Base-by-base conservation (phyloP, 2,329 filamentous ascomycete genomes). In the Aspergillus sclerotialis region DNA sequence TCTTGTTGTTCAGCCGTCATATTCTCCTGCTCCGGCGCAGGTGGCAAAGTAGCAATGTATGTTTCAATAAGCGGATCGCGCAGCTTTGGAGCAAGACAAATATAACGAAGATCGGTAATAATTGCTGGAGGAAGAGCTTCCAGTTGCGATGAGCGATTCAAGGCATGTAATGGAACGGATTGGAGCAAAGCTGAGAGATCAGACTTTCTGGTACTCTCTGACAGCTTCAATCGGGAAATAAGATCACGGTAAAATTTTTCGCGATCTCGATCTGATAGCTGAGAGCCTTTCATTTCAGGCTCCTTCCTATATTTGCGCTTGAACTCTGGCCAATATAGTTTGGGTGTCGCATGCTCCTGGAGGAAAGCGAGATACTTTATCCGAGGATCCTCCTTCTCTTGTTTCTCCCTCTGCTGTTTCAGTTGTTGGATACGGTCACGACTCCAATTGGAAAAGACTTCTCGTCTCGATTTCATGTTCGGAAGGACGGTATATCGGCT, bases 241-340 rank as follows among this genome's bases (percentile, higher is more conserved):
- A 68, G 57, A 12, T 71, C 68, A 4, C 68, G 60, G 42, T 70
- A 71, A 40, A 60, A 53, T 40, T 68, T 70, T 43, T 71, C 68
- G 5, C 65, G 59, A 33, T 70, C 67, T 42, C 66, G 70, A 40
- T 71, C 68, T 14, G 58, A 56, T 28, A 70, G 42, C 12, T 63
- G 53, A 5, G 50, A 49, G 34, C 65, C 61, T 36, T 59, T 67
- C 83, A 98, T 88, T 33, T 80, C 75, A 0, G 75, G 61, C 44
- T 94, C 88, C 45, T 83, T 89, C 45, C 82, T 83, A 62, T 79
- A 92, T 56, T 95, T 98, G 21, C 92, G 74, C 50, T 85, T 87
- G 64, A 98, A 98, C 57, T 98, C 92, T 0, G 86, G 82, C 92
- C 92, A 98, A 69, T 94, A 98, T 1, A 98, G 72, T 63, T 94